phyloP scores from a whole-genome alignment of 2,329 filamentous ascomycete genomes.

The Cadophora luteo-olivacea region DNA sequence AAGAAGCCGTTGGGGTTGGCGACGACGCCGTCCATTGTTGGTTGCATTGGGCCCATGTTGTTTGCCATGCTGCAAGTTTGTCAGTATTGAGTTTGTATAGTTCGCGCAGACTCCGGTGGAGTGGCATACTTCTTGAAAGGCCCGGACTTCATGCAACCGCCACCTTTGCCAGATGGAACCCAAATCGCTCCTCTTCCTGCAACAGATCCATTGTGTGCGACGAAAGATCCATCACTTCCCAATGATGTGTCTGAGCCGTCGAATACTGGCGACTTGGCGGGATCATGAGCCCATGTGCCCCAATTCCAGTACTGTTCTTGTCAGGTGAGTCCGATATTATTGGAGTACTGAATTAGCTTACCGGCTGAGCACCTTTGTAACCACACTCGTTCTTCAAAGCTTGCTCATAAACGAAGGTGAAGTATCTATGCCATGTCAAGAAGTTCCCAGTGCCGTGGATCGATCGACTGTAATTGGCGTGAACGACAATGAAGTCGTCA shows the following conservation, averaged over 20 bases:
- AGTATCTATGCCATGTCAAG: conserved; percentile 53
- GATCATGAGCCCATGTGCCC: conserved; percentile 33
- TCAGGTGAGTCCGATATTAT: conserved; percentile 44
- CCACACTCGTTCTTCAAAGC: conserved; percentile 50
- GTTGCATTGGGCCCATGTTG: conserved; percentile 32
- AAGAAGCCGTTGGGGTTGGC: conserved; percentile 18
- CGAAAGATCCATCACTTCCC: conserved; percentile 53
- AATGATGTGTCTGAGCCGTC: conserved; percentile 57
- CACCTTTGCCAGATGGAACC: conserved; percentile 56
- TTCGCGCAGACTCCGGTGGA: background rate
- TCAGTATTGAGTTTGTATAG: background rate
- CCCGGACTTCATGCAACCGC: conserved; percentile 58
- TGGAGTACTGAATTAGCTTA: conserved; percentile 16
- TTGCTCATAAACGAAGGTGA: conserved; percentile 49
- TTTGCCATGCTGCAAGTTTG: conserved; percentile 39
- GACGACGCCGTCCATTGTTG: conserved; percentile 13
- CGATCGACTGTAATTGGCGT: conserved; percentile 45
- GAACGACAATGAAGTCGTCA: conserved; percentile 50
- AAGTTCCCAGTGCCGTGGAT: conserved; percentile 48
- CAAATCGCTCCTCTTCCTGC: conserved; percentile 31
- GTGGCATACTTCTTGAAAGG: conserved; percentile 46
- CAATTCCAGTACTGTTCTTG: conserved; percentile 38
- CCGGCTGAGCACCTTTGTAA: conserved; percentile 51
- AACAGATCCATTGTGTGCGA: conserved; percentile 34
- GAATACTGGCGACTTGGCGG: conserved; percentile 47